These are phyloP conservation scores for Pseudomassariella vexata DNA, from an alignment of 2,329 filamentous ascomycete genomes.

Conservation along the genomic window DNA sequence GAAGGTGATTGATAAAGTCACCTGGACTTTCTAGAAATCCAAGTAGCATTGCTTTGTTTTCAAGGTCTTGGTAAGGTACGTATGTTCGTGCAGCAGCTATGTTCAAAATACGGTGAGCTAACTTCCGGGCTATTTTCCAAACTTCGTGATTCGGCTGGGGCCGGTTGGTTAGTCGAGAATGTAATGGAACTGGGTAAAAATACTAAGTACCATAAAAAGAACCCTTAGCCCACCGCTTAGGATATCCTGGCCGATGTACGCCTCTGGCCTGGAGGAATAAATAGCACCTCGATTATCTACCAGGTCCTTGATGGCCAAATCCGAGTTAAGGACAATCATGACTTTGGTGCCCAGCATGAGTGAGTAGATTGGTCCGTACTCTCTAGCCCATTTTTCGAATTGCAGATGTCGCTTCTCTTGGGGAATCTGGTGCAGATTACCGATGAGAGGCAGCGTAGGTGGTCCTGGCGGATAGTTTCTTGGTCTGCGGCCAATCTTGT, in stretches of 20 bases:
- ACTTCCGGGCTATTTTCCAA: constrained; percentile 28
- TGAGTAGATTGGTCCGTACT: constrained; percentile 46
- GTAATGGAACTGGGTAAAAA: too few species aligned
- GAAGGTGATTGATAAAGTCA: constrained; percentile 35
- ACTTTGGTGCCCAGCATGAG: constrained; percentile 42
- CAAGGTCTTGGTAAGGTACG: constrained; percentile 48
- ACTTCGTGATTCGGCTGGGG: constrained; percentile 24
- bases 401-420: constrained; percentile 33
- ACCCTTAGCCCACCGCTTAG: constrained; percentile 12
- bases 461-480: constrained; percentile 40
- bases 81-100: constrained; percentile 39
- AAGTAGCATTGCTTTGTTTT: constrained; percentile 47
- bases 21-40: constrained; percentile 39
- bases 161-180: neutral
- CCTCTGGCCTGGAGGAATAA: constrained; percentile 38
- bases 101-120: constrained; percentile 41
- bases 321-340: constrained; percentile 40
- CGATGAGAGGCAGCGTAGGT: constrained; percentile 42
- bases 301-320: constrained; percentile 41
- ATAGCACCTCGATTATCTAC: constrained; percentile 43
- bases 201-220: constrained; percentile 12
- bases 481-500: constrained; percentile 19
- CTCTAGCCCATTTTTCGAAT: constrained; percentile 45
- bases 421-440: constrained; percentile 46
- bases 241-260: constrained; percentile 35